Evolutionary conservation across 805 yeast genomes (phyloP), one percentile per base, ranked within the genome.

Genomic region (Ogataea nonfermentans): DNA sequence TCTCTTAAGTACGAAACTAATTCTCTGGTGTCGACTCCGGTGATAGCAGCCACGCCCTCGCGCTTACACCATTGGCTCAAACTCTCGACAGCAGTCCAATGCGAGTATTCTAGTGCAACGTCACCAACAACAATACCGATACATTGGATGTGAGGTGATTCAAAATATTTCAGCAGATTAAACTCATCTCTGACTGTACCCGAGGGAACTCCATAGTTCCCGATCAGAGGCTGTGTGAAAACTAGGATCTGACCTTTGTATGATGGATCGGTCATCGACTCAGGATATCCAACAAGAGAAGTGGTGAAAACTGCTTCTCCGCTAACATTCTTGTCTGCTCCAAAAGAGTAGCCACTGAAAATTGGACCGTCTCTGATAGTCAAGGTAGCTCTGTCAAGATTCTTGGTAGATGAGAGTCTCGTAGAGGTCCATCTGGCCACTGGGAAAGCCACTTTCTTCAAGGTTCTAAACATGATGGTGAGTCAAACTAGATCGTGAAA

Each of bases 261-360:
- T 6, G 97, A 89, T 26, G 99, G 99, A 65, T 93, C 99, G 15
- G 99, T 93, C 95, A 93, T 89, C 7, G 96, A 86, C 66, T 93
- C 99, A 12, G 99, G 98, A 66, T 93, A 93, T 13, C 99, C 99
- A 9, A 93, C 99, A 64, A 95, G 74, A 6, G 97, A 93, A 24
- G 99, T 95, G 33, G 97, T 88, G 71, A 93, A 93, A 31, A 95
- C 99, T 22, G 96, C 95, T 66, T 93, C 99, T 48, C 99, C 99
- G 44, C 95, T 81, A 47, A 88, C 79, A 48, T 90, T 87, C 51
- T 83, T 84, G 63, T 88, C 80, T 29, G 98, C 96, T 58, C 99
- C 99, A 59, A 93, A 95, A 0, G 98, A 91, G 62, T 79, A 83
- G 29, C 99, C 99, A 55, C 77, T 79, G 71, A 88, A 88, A 23